phyloP scores from a whole-genome alignment of 2,329 filamentous ascomycete species.

The Xylariaceae sp. region DNA sequence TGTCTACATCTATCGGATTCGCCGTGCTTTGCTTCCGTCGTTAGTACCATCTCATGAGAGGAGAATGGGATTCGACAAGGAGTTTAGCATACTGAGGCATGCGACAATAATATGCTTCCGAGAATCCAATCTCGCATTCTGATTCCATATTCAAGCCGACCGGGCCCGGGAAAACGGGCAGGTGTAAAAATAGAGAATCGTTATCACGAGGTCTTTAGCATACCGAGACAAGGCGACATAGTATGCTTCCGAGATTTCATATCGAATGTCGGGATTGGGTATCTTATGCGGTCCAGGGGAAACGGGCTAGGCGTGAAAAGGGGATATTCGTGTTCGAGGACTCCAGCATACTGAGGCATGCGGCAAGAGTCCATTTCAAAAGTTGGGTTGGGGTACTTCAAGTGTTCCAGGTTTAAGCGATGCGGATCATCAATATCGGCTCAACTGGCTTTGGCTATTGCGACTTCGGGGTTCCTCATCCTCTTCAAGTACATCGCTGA shows the following conservation, averaged over 20 bases:
- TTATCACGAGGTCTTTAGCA: constrained; percentile 7
- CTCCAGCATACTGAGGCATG: constrained; percentile 10
- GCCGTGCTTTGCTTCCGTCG: constrained; percentile 17
- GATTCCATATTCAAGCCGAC: too few relatives aligned
- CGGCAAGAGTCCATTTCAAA: neutral
- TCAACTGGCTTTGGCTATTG: constrained; percentile 62
- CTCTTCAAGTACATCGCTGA: constrained; percentile 84
- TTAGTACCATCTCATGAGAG: constrained; percentile 6
- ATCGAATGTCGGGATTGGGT: constrained; percentile 6
- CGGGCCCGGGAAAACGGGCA: too few relatives aligned
- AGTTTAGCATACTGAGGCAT: constrained; percentile 9
- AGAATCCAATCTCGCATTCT: too few relatives aligned
- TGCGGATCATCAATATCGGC: constrained; percentile 34
- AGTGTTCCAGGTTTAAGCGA: neutral
- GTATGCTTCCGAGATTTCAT: neutral
- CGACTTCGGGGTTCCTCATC: constrained; percentile 71
- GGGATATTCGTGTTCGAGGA: neutral
- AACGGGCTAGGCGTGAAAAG: neutral
- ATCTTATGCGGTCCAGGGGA: neutral
- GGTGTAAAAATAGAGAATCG: too few relatives aligned
- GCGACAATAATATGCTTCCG: neutral
- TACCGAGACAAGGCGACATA: constrained; percentile 3
- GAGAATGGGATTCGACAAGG: constrained; percentile 9
- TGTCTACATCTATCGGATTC: constrained; percentile 15
- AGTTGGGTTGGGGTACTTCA: too few relatives aligned